Base-by-base conservation (phyloP, 495 filamentous ascomycete genomes). In the Platismatia glauca region DNA sequence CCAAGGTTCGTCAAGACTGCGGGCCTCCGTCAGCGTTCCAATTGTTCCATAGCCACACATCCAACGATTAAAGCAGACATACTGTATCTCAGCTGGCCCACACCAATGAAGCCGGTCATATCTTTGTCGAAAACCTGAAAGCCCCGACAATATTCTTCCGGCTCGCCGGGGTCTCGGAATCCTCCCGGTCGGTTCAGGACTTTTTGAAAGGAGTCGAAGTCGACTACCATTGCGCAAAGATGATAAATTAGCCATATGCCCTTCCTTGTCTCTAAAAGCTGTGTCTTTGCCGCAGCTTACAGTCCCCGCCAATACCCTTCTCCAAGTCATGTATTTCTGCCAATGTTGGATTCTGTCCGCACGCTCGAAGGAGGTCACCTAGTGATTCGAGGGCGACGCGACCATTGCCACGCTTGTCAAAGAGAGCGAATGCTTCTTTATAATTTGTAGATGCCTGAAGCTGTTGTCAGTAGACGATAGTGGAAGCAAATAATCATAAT, bases 41-140 rank as follows among this genome's bases (percentile, higher is more conserved):
- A 35, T 27, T 35, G 65, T 56, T 56, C 53, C 38, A 16, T 29
- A 31, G 29, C 16, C 22, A 18, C 22, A 22, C 13, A 8, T 3
- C 11, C 15, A 44, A 55, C 24, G 18, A 3, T 9, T 20, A 27
- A 22, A 39, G 20, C 18, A 31, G 60, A 77, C 77, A 38, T 76
- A 87, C 84, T 87, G 75, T 98, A 98, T 74, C 92, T 85, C 71
- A 97, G 79, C 75, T 98, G 94, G 39, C 94, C 94, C 64, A 96
- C 90, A 29, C 93, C 94, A 76, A 98, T 96, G 76, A 90, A 96
- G 24, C 94, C 94, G 57, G 91, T 95, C 85, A 93, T 87, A 75
- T 98, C 94, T 79, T 98, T 98, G 77, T 98, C 94, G 70, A 98
- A 98, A 62, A 97, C 94, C 77, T 97, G 94, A 77, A 98, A 98